Evolutionary conservation across 371 early-diverging fungal species (phyloP).

Genomic region (Mortierella sp.): DNA sequence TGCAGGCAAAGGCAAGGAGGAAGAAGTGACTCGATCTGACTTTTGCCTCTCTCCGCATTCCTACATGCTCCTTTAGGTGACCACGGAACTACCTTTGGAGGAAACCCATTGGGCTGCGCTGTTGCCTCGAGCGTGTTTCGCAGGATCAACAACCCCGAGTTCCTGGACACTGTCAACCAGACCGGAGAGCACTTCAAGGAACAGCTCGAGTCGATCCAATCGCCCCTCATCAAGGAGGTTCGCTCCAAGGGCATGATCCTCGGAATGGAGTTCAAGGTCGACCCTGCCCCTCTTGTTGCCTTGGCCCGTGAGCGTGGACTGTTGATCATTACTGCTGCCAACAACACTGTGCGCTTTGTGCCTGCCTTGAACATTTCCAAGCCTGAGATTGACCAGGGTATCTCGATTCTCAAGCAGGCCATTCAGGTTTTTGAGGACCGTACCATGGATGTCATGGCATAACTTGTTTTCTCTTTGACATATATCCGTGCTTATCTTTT

Average conservation of each 20-base stretch:
- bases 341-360: conserved; percentile 90
- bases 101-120: conserved; percentile 89
- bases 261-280: conserved; percentile 79
- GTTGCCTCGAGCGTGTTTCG: conserved; percentile 80
- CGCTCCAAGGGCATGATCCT: conserved; percentile 90
- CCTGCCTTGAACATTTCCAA: conserved; percentile 85
- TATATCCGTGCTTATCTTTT: background rate
- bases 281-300: conserved; percentile 79
- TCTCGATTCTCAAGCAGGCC: conserved; percentile 75
- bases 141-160: conserved; percentile 77
- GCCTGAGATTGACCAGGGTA: conserved; percentile 77
- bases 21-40: background rate
- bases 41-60: background rate
- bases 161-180: conserved; percentile 74
- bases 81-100: conserved; percentile 98
- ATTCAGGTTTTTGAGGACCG: conserved; percentile 64
- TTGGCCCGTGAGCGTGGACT: conserved; percentile 86
- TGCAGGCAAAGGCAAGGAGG: background rate
- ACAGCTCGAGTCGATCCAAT: conserved; percentile 66
- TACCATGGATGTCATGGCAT: conserved; percentile 39
- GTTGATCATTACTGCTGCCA: conserved; percentile 89
- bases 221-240: conserved; percentile 76
- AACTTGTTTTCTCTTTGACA: background rate
- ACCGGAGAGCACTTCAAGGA: conserved; percentile 70
- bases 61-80: conserved; percentile 70